Evolutionary conservation across 441 rosid genomes (phyloP).

Genomic region (Gossypium schwendimanii): DNA sequence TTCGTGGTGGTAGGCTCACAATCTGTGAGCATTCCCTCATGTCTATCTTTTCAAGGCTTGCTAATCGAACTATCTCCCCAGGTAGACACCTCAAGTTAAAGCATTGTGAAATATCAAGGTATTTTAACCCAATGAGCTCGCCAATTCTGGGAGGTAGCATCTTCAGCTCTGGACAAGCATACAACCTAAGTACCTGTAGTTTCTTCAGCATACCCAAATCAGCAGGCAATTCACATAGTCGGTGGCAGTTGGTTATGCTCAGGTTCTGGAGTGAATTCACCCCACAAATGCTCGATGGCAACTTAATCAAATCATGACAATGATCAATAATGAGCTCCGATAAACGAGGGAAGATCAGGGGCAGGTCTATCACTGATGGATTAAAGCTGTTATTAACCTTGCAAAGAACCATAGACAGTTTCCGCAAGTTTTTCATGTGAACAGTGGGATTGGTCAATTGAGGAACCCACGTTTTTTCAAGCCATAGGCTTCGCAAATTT

Average conservation of each 20-base stretch:
- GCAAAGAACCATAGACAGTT: conserved; percentile 65
- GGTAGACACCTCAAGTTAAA: conserved; percentile 55
- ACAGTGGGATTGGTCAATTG: conserved; percentile 32
- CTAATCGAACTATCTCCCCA: conserved; percentile 40
- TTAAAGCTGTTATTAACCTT: conserved; percentile 53
- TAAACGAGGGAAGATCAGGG: conserved; percentile 56
- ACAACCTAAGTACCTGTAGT: conserved; percentile 51
- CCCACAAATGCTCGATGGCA: conserved; percentile 56
- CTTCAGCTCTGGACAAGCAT: conserved; percentile 63
- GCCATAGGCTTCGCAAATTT: conserved; percentile 69
- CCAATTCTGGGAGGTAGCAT: conserved; percentile 48
- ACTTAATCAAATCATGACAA: conserved; percentile 53
- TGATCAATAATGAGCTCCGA: conserved; percentile 69
- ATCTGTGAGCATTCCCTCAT: conserved; percentile 67
- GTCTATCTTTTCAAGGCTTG: conserved; percentile 66
- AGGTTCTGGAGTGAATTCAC: conserved; percentile 43
- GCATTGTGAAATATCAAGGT: conserved; percentile 73
- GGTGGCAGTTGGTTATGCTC: conserved; percentile 85
- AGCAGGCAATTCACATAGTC: conserved; percentile 41
- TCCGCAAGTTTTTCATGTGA: conserved; percentile 41
- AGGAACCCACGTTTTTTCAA: conserved; percentile 61
- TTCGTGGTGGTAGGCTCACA: conserved; percentile 34
- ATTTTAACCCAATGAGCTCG: conserved; percentile 46
- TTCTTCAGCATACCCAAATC: conserved; percentile 40
- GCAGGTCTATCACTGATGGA: conserved; percentile 37